These are phyloP conservation scores for Penicillium sp. DNA, from an alignment of 2,329 filamentous ascomycete genomes.

Conservation along the genomic window DNA sequence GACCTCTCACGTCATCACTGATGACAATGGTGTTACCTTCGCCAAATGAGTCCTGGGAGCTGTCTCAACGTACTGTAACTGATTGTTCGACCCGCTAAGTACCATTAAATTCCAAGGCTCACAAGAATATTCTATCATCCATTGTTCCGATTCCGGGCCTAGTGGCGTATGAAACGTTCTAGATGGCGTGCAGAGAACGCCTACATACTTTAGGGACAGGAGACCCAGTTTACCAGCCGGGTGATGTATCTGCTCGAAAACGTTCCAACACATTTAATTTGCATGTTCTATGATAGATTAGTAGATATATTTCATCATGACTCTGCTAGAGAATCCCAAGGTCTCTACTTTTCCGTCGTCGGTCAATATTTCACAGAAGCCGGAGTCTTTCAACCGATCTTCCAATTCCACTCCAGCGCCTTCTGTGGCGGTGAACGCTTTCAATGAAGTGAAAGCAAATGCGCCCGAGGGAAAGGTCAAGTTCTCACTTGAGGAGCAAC, in stretches of 20 bases:
- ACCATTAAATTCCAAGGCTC: neutral
- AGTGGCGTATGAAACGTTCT: constrained; percentile 14
- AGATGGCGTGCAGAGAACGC: constrained; percentile 18
- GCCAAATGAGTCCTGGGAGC: constrained; percentile 13
- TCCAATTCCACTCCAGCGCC: constrained; percentile 1
- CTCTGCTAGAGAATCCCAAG: constrained; percentile 12
- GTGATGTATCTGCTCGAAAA: neutral
- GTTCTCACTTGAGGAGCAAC: constrained; percentile 44
- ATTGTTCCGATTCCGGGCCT: neutral
- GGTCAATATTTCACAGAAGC: constrained; percentile 2
- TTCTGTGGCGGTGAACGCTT: constrained; percentile 9
- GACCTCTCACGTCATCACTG: constrained; percentile 19
- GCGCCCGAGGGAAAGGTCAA: constrained; percentile 8
- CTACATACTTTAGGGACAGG: neutral
- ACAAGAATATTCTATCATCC: neutral
- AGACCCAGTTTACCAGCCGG: neutral
- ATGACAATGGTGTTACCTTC: constrained; percentile 22
- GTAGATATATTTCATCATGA: constrained; percentile 6
- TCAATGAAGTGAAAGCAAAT: constrained; percentile 1
- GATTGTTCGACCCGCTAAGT: neutral
- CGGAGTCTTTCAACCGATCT: constrained; percentile 12
- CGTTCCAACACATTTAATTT: neutral
- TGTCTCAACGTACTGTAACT: neutral
- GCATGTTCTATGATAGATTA: neutral
- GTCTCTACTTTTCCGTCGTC: constrained; percentile 4